Percentiles rank a stretch among this genome's conserved stretches.
These are phyloP conservation scores for Aspergillus glaucus DNA, from an alignment of 2,329 filamentous ascomycete genomes.

Conservation along the genomic window DNA sequence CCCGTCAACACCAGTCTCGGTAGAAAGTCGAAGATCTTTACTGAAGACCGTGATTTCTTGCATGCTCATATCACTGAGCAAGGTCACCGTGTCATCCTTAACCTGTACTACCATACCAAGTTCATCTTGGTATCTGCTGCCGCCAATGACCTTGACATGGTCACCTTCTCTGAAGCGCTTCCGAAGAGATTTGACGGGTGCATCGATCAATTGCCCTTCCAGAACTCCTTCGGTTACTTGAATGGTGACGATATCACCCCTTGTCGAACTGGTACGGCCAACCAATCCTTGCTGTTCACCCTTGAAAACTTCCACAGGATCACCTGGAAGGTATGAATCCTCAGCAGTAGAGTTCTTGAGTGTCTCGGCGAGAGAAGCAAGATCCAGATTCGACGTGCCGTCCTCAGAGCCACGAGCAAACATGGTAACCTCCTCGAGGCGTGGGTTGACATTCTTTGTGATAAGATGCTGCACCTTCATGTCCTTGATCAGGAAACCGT, in stretches of 20 bases:
- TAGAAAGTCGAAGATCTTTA: slow-evolving; percentile 89
- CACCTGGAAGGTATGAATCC: slow-evolving; percentile 82
- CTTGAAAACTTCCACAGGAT: slow-evolving; percentile 92
- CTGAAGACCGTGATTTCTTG: slow-evolving; percentile 96
- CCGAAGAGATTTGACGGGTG: slow-evolving; percentile 82
- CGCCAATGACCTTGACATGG: slow-evolving; percentile 97
- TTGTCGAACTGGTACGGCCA: slow-evolving; percentile 78
- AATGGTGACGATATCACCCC: slow-evolving; percentile 87
- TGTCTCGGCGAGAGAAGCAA: slow-evolving; percentile 83
- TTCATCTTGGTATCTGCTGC: slow-evolving; percentile 88
- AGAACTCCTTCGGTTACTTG: slow-evolving; percentile 77
- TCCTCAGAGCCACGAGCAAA: slow-evolving; percentile 86
- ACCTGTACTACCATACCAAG: slow-evolving; percentile 96
- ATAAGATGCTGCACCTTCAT: slow-evolving; percentile 81
- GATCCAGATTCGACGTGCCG: slow-evolving; percentile 86
- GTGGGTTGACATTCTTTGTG: slow-evolving; percentile 88
- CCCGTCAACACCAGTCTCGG: slow-evolving; percentile 81
- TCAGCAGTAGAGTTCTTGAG: slow-evolving; percentile 76
- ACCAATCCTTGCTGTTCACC: slow-evolving; percentile 90
- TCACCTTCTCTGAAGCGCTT: slow-evolving; percentile 92
- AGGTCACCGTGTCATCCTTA: slow-evolving; percentile 81
- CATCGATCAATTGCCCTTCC: slow-evolving; percentile 77
- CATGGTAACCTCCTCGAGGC: slow-evolving; percentile 89
- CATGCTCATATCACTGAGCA: slow-evolving; percentile 88
- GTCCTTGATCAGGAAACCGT: slow-evolving; percentile 89